These are phyloP conservation scores for Lactifluus hygrophoroides DNA, from an alignment of 768 basidiomycete genomes.

Conservation along the genomic window DNA sequence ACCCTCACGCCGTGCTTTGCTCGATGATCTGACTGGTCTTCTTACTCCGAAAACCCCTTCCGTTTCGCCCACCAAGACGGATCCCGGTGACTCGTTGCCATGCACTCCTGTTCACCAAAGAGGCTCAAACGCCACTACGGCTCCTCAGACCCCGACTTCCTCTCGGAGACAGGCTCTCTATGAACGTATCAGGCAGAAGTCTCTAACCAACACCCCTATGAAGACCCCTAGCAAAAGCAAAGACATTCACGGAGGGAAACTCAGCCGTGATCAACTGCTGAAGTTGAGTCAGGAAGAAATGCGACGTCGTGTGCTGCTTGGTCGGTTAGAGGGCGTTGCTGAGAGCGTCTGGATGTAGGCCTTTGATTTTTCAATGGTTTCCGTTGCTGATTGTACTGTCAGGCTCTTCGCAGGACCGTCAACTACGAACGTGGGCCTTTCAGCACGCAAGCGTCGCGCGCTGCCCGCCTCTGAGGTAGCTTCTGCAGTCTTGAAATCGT, in stretches of 20 bases:
- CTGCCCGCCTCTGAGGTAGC: constrained; percentile 60
- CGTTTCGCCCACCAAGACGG: constrained; percentile 14
- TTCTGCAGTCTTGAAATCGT: constrained; percentile 67
- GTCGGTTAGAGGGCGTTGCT: constrained; percentile 71
- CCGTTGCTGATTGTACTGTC: background rate
- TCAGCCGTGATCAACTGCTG: constrained; percentile 58
- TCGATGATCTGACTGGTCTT: constrained; percentile 29
- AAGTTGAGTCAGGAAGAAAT: constrained; percentile 73
- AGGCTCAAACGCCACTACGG: constrained; percentile 44
- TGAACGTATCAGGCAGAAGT: constrained; percentile 70
- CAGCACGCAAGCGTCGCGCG: constrained; percentile 60
- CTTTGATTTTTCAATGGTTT: background rate
- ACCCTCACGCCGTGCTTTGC: constrained; percentile 38
- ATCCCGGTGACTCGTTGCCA: constrained; percentile 35
- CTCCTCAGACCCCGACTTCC: constrained; percentile 60
- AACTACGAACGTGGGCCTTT: constrained; percentile 43
- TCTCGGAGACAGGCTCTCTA: constrained; percentile 74
- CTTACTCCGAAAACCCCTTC: constrained; percentile 32
- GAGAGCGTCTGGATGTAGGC: constrained; percentile 79
- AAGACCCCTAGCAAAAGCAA: constrained; percentile 37
- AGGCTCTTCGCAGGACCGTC: constrained; percentile 69
- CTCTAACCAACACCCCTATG: constrained; percentile 57
- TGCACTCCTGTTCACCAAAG: constrained; percentile 61
- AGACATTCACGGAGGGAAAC: constrained; percentile 33
- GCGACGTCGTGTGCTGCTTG: constrained; percentile 65